A percentile compares a stretch with the other conserved stretches of the same genome.
phyloP scores from a whole-genome alignment of 148 eudicot species.

The Amaranthus palmeri region DNA sequence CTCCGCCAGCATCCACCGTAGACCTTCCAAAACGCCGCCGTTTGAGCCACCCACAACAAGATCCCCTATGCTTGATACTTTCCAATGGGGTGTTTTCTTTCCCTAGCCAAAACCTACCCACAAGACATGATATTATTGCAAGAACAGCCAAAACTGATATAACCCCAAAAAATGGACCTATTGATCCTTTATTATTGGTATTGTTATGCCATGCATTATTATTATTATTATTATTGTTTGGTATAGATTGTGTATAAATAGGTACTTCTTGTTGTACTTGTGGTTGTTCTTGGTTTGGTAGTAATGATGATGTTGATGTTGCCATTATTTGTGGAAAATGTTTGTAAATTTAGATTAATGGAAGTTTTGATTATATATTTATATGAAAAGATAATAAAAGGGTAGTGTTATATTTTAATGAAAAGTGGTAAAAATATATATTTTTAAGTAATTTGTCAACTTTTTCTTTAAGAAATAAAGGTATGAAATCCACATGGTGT shows the following conservation, averaged over 20 bases:
- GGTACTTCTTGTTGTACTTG: conserved; percentile 17
- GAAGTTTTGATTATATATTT: neutral
- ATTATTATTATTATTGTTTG: neutral
- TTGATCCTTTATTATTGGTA: conserved; percentile 14
- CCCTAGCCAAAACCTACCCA: conserved; percentile 28
- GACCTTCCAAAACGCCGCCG: conserved; percentile 5
- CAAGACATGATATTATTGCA: conserved; percentile 28
- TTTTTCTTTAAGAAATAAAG: conserved; percentile 10
- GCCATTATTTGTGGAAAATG: conserved; percentile 6
- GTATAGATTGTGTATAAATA: conserved; percentile 17
- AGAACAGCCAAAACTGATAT: conserved; percentile 25
- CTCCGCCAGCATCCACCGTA: conserved; percentile 10
- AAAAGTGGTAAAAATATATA: conserved; percentile 3
- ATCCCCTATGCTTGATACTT: conserved; percentile 26
- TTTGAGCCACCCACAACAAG: conserved; percentile 23
- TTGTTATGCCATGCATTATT: conserved; percentile 22
- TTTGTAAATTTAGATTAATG: neutral
- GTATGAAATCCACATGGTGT: conserved; percentile 19
- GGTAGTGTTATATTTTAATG: neutral
- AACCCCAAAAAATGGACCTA: conserved; percentile 31
- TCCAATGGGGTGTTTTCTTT: conserved; percentile 31
- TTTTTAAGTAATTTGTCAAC: neutral
- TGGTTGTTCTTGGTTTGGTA: conserved; percentile 22
- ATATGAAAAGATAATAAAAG: conserved; percentile 6
- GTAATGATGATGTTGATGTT: conserved; percentile 17